Conservation (phyloP, 805 yeast species). For the Kuraishia floccosa region DNA sequence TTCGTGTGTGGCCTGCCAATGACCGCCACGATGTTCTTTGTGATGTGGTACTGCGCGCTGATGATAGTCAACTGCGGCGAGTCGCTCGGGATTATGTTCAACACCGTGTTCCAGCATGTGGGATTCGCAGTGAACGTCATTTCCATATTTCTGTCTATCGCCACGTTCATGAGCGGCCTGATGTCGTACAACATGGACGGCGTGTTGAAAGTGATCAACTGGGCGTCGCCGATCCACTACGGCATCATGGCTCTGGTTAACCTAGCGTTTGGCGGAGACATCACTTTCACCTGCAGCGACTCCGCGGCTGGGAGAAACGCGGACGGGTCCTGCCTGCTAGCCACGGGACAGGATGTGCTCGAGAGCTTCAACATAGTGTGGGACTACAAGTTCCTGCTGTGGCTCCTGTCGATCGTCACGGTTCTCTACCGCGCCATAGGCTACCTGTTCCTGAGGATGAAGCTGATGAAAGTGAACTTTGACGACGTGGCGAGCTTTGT, state of each 20-base stretch:
- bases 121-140: constrained; percentile 75
- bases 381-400: constrained; percentile 23
- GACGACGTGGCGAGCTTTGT: no score
- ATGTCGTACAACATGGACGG: constrained; percentile 68
- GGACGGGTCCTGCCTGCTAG: constrained; percentile 32
- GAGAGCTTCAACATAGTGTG: constrained; percentile 33
- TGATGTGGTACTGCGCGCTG: constrained; percentile 41
- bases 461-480: no score
- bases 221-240: constrained; percentile 68
- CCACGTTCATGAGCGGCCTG: constrained; percentile 77
- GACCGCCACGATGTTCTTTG: constrained; percentile 55
- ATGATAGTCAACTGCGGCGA: constrained; percentile 67
- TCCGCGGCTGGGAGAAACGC: constrained; percentile 8
- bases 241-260: constrained; percentile 52
- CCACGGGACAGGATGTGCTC: constrained; percentile 45
- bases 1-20: constrained; percentile 68
- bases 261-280: constrained; percentile 39
- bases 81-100: constrained; percentile 72
- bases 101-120: constrained; percentile 59
- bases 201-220: constrained; percentile 61
- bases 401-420: constrained; percentile 24
- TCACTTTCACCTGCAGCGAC: constrained; percentile 36
- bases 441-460: constrained; percentile 13
- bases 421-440: constrained; percentile 31
- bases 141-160: constrained; percentile 54